Evolutionary conservation across 2,329 filamentous ascomycete species (phyloP), one percentile per base, ranked within the genome.

Genomic region (Colletotrichum sp.): DNA sequence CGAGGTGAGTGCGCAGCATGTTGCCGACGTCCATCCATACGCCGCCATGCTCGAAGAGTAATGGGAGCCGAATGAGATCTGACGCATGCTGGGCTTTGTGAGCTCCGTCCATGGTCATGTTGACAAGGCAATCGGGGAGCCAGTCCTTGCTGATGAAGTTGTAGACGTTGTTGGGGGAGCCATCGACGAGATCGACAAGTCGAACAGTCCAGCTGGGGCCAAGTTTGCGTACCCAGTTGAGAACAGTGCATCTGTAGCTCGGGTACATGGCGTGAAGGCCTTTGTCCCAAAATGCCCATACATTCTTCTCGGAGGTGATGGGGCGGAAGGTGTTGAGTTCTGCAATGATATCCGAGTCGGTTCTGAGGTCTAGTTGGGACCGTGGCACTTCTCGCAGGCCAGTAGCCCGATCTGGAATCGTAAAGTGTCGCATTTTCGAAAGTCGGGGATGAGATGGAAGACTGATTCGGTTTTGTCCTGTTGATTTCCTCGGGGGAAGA

Each of bases 231-330:
- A 86, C 84, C 87, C 86, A 88, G 71, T 84, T 84, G 10, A 86
- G 58, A 0, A 88, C 81, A 30, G 85, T 88, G 28, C 80, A 79
- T 56, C 81, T 81, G 61, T 82, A 83, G 78, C 84, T 84, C 13
- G 81, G 79, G 9, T 83, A 85, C 81, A 87, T 86, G 9, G 74
- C 71, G 5, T 79, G 66, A 0, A 85, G 70, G 0, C 87, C 85
- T 12, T 81, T 83, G 70, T 88, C 82, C 86, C 86, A 88, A 71
- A 86, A 86, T 3, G 85, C 85, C 85, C 86, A 88, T 4, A 88
- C 81, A 55, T 88, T 88, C 76, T 84, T 86, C 67, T 87, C 85
- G 0, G 83, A 84, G 1, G 80, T 83, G 55, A 84, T 69, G n/a
- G 84, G 81, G 3, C 77, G 79, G 60, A 81, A 83, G 2, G 77